A percentile compares a stretch with the other conserved stretches of the same genome.
Evolutionary conservation across 73 alveolate genomes (phyloP).

Genomic region (Tetrahymena elliotti): DNA sequence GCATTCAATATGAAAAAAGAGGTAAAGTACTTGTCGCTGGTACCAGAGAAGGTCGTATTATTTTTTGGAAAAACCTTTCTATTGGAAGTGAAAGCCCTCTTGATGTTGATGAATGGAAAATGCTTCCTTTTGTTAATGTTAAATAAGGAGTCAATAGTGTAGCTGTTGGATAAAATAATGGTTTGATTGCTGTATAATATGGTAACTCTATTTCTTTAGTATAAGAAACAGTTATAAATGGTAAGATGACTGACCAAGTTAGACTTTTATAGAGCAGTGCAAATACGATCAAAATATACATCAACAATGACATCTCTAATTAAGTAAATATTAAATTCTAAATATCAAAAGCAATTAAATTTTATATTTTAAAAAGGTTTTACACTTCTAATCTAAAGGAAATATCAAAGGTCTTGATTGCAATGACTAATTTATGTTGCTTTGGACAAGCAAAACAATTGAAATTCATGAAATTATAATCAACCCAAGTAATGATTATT

Average conservation of each 20-base stretch:
- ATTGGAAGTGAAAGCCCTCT: slow-evolving; percentile 83
- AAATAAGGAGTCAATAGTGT: slow-evolving; percentile 53
- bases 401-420: slow-evolving; percentile 88
- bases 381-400: slow-evolving; percentile 41
- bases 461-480: slow-evolving; percentile 69
- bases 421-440: slow-evolving; percentile 57
- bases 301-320: slow-evolving; percentile 9
- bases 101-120: slow-evolving; percentile 92
- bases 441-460: slow-evolving; percentile 86
- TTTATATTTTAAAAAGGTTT: neutral
- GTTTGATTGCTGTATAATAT: slow-evolving; percentile 67
- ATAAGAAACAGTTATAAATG: slow-evolving; percentile 78
- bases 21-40: slow-evolving; percentile 89
- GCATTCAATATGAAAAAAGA: slow-evolving; percentile 69
- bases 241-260: slow-evolving; percentile 78
- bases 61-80: slow-evolving; percentile 93
- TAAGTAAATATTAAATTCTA: slow-evolving; percentile 24
- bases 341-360: neutral
- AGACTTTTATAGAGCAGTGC: slow-evolving; percentile 81
- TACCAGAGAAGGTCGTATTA: slow-evolving; percentile 86
- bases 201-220: slow-evolving; percentile 67
- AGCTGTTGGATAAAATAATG: slow-evolving; percentile 79
- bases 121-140: slow-evolving; percentile 70
- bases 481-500: slow-evolving; percentile 10
- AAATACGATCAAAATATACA: slow-evolving; percentile 69